Conservation (phyloP, 2,329 filamentous ascomycete species). For the Trichophyton mentagrophytes region DNA sequence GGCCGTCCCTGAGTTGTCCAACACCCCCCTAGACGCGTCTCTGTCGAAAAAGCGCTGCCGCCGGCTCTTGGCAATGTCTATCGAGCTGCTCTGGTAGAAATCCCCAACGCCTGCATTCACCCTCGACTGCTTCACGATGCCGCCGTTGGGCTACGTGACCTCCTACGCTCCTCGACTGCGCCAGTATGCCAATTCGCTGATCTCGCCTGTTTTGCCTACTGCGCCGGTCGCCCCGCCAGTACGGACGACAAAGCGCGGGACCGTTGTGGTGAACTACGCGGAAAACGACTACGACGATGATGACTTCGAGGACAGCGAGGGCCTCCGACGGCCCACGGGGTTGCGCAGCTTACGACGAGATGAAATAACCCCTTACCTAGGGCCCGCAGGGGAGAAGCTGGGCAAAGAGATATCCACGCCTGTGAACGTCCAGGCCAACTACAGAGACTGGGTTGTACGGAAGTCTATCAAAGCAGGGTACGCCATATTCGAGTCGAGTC, state of each 20-base stretch:
- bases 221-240: slow-evolving; percentile 53
- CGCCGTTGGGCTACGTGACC: slow-evolving; percentile 66
- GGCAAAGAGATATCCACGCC: slow-evolving; percentile 70
- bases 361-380: slow-evolving; percentile 51
- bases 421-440: slow-evolving; percentile 77
- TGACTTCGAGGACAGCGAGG: slow-evolving; percentile 52
- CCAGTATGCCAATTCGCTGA: slow-evolving; percentile 79
- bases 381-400: slow-evolving; percentile 58
- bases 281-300: slow-evolving; percentile 83
- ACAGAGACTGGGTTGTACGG: slow-evolving; percentile 91
- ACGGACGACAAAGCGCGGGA: slow-evolving; percentile 92
- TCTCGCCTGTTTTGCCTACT: slow-evolving; percentile 68
- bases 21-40: slow-evolving; percentile 1
- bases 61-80: slow-evolving; percentile 5
- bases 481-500: slow-evolving; percentile 10
- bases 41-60: background rate
- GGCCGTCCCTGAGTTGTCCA: background rate
- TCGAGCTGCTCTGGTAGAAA: background rate
- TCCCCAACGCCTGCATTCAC: background rate
- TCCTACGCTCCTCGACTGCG: slow-evolving; percentile 85
- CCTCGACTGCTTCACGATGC: slow-evolving; percentile 9
- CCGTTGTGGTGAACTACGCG: slow-evolving; percentile 92
- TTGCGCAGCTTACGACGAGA: slow-evolving; percentile 70
- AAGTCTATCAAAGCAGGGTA: slow-evolving; percentile 37
- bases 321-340: slow-evolving; percentile 59